Evolutionary conservation across 2,329 filamentous ascomycete genomes (phyloP).

Genomic region (Neonectria coccinea): DNA sequence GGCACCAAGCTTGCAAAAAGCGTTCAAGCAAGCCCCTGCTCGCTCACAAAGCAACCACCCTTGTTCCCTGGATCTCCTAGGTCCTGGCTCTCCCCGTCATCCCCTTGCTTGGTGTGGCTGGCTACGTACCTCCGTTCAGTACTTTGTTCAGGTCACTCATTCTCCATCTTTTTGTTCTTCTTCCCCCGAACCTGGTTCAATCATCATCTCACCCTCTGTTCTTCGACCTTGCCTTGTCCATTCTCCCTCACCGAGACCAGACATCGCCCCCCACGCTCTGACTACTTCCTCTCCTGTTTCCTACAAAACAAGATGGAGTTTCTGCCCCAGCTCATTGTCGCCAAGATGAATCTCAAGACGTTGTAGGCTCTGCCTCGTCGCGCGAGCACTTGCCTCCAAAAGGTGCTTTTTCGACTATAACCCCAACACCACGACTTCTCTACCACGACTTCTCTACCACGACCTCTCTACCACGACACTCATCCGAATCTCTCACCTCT

Average conservation of each 20-base stretch:
- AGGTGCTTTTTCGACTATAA: slow-evolving; percentile 39
- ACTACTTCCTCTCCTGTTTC: slow-evolving; percentile 42
- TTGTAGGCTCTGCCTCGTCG: slow-evolving; percentile 40
- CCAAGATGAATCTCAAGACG: slow-evolving; percentile 43
- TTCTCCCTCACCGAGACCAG: slow-evolving; percentile 45
- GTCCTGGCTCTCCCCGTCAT: neutral
- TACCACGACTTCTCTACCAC: slow-evolving; percentile 11
- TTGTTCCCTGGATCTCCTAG: neutral
- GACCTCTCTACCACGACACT: slow-evolving; percentile 5
- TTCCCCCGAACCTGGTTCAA: slow-evolving; percentile 23
- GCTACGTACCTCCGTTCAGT: neutral
- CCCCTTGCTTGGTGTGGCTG: slow-evolving; percentile 11
- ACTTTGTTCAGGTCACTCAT: slow-evolving; percentile 11
- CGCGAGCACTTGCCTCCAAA: slow-evolving; percentile 38
- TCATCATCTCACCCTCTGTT: slow-evolving; percentile 35
- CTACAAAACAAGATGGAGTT: slow-evolving; percentile 38
- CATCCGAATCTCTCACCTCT: too few species aligned
- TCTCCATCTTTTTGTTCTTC: slow-evolving; percentile 26
- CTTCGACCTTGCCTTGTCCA: slow-evolving; percentile 27
- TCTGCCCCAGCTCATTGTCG: slow-evolving; percentile 38
- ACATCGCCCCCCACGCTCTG: slow-evolving; percentile 39
- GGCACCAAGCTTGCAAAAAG: slow-evolving; percentile 4
- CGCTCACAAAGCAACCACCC: slow-evolving; percentile 2
- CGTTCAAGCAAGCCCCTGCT: slow-evolving; percentile 7
- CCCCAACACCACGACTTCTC: slow-evolving; percentile 12